Evolutionary conservation across 1,139 yeast genomes (phyloP), one percentile per base, ranked within the genome.

Genomic region (Barnettozyma hawaiiensis): DNA sequence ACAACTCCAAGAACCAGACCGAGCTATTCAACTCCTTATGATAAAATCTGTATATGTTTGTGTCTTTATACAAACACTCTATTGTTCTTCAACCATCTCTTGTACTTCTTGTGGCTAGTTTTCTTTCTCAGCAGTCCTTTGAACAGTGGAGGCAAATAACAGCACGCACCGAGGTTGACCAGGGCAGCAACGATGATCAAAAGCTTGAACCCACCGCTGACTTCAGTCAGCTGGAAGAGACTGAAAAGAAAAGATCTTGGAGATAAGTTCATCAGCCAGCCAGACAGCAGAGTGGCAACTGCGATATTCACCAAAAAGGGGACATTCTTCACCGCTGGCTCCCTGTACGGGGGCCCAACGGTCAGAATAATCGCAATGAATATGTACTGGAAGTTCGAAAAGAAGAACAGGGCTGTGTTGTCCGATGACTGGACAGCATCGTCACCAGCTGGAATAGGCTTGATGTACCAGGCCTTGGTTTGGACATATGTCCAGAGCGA

Each of bases 301-400:
- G 69, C 52, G 41, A 86, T 70, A 40, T 90, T 86, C 2, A 70
- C 40, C 44, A 92, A 67, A 57, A 87, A 90, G 8, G 95, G 95
- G 9, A 53, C 43, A 60, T 92, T 92, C 50, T 77, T 71, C 31
- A 66, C 62, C 56, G 85, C 75, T 1, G 94, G 81, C 57, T 85
- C 83, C 47, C 98, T 73, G 61, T 87, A 94, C n/a, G 99, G 99
- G 11, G 95, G 94, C 0, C 99, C 98, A 23, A 79, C 85, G 24
- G 95, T 85, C 47, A 92, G 68, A 18, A 89, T 78, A 27, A 87
- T 67, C 0, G 97, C 96, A 44, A 82, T 75, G 45, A 87, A 67
- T 41, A 94, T 84, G 62, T 92, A 94, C 66, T 92, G 98, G 67
- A 85, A 84, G 57, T 89, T 86, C 3, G 96, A 76, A 53, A 76